phyloP scores from a whole-genome alignment of 1,139 yeast species.

The Suhomyces anneliseae region DNA sequence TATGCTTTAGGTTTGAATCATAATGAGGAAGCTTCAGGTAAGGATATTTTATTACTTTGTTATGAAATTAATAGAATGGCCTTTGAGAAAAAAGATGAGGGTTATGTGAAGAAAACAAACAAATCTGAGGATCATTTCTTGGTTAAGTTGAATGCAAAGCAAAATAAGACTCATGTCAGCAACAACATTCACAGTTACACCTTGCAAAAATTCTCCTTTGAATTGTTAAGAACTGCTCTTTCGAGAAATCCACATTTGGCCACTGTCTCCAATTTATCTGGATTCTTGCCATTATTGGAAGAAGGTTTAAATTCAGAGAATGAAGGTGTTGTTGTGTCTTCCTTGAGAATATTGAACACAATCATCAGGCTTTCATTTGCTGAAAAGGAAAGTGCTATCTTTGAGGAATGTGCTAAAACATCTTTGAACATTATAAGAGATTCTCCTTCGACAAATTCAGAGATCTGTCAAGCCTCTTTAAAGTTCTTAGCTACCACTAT shows the following conservation, averaged over 20 bases:
- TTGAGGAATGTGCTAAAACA: slow-evolving; percentile 60
- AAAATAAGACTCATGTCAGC: slow-evolving; percentile 53
- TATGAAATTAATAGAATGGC: slow-evolving; percentile 70
- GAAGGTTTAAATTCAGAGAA: slow-evolving; percentile 60
- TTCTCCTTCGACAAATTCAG: slow-evolving; percentile 75
- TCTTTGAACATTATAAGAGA: slow-evolving; percentile 70
- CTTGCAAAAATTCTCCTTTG: slow-evolving; percentile 76
- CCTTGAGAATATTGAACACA: slow-evolving; percentile 63
- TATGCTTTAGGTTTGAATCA: slow-evolving; percentile 74
- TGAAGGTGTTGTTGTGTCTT: slow-evolving; percentile 72
- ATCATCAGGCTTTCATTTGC: slow-evolving; percentile 64
- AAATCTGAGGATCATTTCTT: slow-evolving; percentile 59
- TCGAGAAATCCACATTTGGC: slow-evolving; percentile 58
- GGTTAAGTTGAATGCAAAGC: slow-evolving; percentile 63
- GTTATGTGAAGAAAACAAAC: slow-evolving; percentile 14
- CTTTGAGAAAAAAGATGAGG: slow-evolving; percentile 27
- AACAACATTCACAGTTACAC: slow-evolving; percentile 53
- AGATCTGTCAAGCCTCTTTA: slow-evolving; percentile 79
- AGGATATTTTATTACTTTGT: slow-evolving; percentile 67
- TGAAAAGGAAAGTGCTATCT: slow-evolving; percentile 51
- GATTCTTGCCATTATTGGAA: slow-evolving; percentile 74
- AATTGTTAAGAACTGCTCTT: slow-evolving; percentile 71
- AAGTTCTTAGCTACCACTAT: slow-evolving; percentile 73
- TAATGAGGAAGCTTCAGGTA: slow-evolving; percentile 60
- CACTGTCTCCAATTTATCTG: slow-evolving; percentile 60